Conservation (phyloP, 2,329 filamentous ascomycete genomes). For the Penicillium aurantiogriseum region DNA sequence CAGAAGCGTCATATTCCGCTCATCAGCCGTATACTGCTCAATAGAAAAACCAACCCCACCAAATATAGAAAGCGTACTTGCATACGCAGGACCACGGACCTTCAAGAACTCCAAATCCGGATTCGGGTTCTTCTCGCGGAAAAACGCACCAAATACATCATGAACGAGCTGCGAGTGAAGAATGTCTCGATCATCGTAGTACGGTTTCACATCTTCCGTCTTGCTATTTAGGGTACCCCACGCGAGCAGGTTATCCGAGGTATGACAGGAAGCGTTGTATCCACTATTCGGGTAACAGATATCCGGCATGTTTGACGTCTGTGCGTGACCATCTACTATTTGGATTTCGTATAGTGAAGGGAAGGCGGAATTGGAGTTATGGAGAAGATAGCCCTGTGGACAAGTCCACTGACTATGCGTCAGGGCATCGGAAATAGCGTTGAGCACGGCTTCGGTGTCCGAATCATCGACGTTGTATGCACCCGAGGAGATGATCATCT, state of each 20-base stretch:
- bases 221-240: slow-evolving; percentile 31
- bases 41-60: background rate
- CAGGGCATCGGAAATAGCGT: slow-evolving; percentile 11
- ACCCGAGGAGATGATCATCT: slow-evolving; percentile 11
- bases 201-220: slow-evolving; percentile 22
- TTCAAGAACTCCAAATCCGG: slow-evolving; percentile 19
- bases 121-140: slow-evolving; percentile 23
- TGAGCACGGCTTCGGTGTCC: slow-evolving; percentile 21
- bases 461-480: slow-evolving; percentile 15
- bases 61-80: slow-evolving; percentile 16
- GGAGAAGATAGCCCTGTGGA: slow-evolving; percentile 9
- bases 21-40: slow-evolving; percentile 8
- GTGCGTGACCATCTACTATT: slow-evolving; percentile 25
- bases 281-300: slow-evolving; percentile 26
- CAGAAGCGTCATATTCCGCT: slow-evolving; percentile 16
- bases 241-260: slow-evolving; percentile 26
- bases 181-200: slow-evolving; percentile 21
- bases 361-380: slow-evolving; percentile 5
- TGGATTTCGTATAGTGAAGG: slow-evolving; percentile 22
- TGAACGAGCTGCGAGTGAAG: slow-evolving; percentile 26
- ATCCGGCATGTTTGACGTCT: slow-evolving; percentile 16
- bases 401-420: slow-evolving; percentile 14
- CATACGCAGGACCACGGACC: slow-evolving; percentile 24
- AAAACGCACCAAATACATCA: slow-evolving; percentile 27
- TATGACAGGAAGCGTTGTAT: slow-evolving; percentile 31